Evolutionary conservation across 306 rosid species (phyloP), one percentile per base, ranked within the genome.

Genomic region (Alnus glutinosa): DNA sequence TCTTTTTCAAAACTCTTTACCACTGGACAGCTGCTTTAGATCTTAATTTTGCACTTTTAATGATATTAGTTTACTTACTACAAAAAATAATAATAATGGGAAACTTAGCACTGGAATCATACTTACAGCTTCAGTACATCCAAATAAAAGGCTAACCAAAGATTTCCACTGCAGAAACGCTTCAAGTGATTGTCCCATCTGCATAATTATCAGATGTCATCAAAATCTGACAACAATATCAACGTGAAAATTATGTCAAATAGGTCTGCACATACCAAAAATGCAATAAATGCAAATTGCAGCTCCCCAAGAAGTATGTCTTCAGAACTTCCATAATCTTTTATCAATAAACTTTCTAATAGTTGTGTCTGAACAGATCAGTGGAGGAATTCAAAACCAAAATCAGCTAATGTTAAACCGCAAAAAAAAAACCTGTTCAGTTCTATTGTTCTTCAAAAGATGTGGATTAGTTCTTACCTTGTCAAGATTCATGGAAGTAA

Each of bases 101-200:
- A 75, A 73, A 66, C 48, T 11, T 3, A 44, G 47, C 3, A 46
- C 55, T 36, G 58, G 77, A 71, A 77, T 46, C 15, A 75, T 73
- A 87, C 97, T 89, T 86, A 92, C 98, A 61, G 98, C 98, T 80
- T 92, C 90, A 77, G 89, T 87, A 71, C 97, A 94, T 77, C 90
- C 97, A 83, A 94, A 82, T 72, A 94, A 71, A 84, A 94, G 95
- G 93, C 84, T 89, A 83, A 91, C 88, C 70, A 94, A 69, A 42
- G 95, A 90, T 70, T 94, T 94, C 98, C 97, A 92, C 80, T 89
- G 98, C 39, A 92, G 76, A 86, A 94, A 94, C 78, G 94, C 97
- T 89, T 92, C 93, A 50, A 94, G 90, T 3, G 98, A 94, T 77
- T 94, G 98, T 57, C 98, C 98, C 98, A 94, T 92, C 97, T 92